Conservation (phyloP, 108 stramenopile species). For the Pseudonitzschia multiseries region DNA sequence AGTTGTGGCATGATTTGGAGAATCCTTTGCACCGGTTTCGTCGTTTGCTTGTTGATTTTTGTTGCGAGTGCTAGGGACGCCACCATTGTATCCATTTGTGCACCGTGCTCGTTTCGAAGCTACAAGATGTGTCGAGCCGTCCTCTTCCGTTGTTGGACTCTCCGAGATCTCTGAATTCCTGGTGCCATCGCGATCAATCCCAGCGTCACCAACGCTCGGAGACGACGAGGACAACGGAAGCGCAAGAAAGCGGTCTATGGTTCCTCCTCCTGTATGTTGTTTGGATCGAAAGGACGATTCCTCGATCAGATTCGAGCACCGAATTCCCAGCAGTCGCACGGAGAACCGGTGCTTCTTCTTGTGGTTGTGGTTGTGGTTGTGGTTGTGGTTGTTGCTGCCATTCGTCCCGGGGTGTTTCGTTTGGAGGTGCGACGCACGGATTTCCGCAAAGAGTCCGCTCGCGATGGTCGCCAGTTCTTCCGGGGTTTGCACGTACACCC, state of each 20-base stretch:
- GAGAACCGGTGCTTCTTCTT: slow-evolving; percentile 52
- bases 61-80: too few species aligned
- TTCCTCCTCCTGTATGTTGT: slow-evolving; percentile 21
- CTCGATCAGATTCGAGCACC: slow-evolving; percentile 66
- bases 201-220: not conserved
- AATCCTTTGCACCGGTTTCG: too few species aligned
- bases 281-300: slow-evolving; percentile 32
- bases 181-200: not conserved
- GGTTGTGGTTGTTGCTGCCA: not conserved
- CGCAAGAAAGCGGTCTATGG: slow-evolving; percentile 27
- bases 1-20: too few species aligned
- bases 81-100: too few species aligned
- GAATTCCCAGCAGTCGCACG: slow-evolving; percentile 79
- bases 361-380: too few species aligned
- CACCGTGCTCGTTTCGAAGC: too few species aligned
- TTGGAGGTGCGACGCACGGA: slow-evolving; percentile 25
- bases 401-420: not conserved
- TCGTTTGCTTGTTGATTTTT: too few species aligned
- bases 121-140: too few species aligned
- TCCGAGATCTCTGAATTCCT: not conserved
- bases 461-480: slow-evolving; percentile 52
- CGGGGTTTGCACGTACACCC: slow-evolving; percentile 32
- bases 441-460: slow-evolving; percentile 46
- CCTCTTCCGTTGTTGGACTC: too few species aligned
- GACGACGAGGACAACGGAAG: not conserved